Evolutionary conservation across 2,329 filamentous ascomycete genomes (phyloP), one percentile per base, ranked within the genome.

Genomic region (Zymoseptoria crescenta): DNA sequence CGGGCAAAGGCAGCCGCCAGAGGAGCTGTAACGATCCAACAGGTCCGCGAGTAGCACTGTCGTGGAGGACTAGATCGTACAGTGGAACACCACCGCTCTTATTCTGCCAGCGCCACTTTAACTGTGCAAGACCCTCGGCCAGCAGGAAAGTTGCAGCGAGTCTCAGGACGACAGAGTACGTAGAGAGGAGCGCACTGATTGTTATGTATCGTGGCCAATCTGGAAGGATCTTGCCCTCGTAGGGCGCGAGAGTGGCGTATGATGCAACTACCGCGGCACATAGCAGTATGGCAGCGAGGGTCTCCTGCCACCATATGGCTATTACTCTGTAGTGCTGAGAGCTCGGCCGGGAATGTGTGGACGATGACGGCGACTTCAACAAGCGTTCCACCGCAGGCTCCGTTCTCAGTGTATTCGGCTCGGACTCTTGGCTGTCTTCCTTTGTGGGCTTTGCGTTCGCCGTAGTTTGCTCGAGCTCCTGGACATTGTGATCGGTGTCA

Each of bases 81-180:
- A 62, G 52, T 4, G 60, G 60, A 8, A 49, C 20, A 10, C 20
- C 52, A 10, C 45, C 55, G 4, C 35, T 7, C 19, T 51, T 51
- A 9, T 59, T 53, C n/a, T 59, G 57, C 60, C 57, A 59, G 10
- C 24, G 51, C 60, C 60, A 62, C 27, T 62, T 62, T 28, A 52
- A 49, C 2, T 59, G 57, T 24, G 29, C 55, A 13, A 62, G 49
- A 16, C 60, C 52, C 48, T 62, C 57, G 1, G 60, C 48, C 3
- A 62, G 51, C 8, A 62, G 24, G 24, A 55, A 56, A 1, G 51
- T 52, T 1, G 55, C 57, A 10, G 57, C 49, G 16, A 54, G 50
- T n/a, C 57, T 56, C 35, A 62, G 29, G 7, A 62, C 50, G 2
- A 62, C 60, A 6, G 57, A 59, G 30, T 62, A 62, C n/a, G 51